phyloP scores from a whole-genome alignment of 2,329 filamentous ascomycete genomes.

The Dactylellina drechsleri region DNA sequence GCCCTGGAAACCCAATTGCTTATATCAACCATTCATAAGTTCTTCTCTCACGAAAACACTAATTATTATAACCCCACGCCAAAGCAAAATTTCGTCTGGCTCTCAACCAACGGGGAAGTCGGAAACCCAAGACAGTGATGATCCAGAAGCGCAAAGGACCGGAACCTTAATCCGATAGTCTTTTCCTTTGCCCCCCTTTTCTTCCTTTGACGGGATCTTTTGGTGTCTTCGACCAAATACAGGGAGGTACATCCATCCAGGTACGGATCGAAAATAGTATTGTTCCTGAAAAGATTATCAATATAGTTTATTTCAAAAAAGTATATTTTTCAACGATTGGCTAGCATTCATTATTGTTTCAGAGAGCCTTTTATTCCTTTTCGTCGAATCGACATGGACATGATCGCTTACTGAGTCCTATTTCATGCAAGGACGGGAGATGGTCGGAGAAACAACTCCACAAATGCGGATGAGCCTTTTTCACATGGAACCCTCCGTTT shows the following conservation, averaged over 20 bases:
- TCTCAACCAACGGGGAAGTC: too few species aligned
- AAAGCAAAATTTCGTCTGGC: too few species aligned
- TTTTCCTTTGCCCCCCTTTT: neutral
- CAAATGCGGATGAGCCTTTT: slow-evolving; percentile 33
- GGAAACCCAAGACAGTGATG: slow-evolving; percentile 9
- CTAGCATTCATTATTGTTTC: neutral
- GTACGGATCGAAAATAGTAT: slow-evolving; percentile 14
- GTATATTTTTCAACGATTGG: slow-evolving; percentile 21
- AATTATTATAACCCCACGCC: too few species aligned
- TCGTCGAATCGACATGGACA: slow-evolving; percentile 1
- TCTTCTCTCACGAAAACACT: too few species aligned
- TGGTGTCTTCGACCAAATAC: neutral
- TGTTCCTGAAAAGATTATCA: slow-evolving; percentile 21
- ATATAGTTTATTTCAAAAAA: slow-evolving; percentile 12
- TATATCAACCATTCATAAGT: slow-evolving; percentile 21
- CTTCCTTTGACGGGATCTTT: neutral
- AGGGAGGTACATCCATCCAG: neutral
- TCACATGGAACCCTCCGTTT: slow-evolving; percentile 18
- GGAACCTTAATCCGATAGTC: slow-evolving; percentile 1
- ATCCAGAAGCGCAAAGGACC: slow-evolving; percentile 28
- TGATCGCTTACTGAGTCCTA: slow-evolving; percentile 20
- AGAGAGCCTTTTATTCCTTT: neutral
- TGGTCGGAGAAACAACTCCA: slow-evolving; percentile 8
- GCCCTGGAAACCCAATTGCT: slow-evolving; percentile 29
- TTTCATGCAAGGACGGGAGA: slow-evolving; percentile 35